Evolutionary conservation across 257 asterid genomes (phyloP), one percentile per base, ranked within the genome.

Genomic region (Salvia hispanica): DNA sequence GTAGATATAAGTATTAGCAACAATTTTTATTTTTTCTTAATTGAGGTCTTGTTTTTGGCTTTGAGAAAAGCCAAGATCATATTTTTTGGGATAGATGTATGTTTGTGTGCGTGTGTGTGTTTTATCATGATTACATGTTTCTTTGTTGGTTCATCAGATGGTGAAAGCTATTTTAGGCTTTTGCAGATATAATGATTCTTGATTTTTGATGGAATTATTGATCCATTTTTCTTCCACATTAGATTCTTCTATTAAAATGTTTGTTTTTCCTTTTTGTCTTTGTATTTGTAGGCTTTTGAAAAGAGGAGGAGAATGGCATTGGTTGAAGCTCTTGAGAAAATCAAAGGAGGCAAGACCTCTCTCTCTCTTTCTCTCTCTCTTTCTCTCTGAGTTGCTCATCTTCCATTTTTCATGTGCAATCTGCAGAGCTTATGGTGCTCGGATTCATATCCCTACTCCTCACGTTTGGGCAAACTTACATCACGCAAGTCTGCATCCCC

Each of bases 351-450:
- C 85, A 80, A 61, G 71, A 40, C 51, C 28, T n/a, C 14, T 37
- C 48, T 42, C 53, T 42, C 37, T 62, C 54, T 43, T 40, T 44
- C 55, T 16, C 51, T 60, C 65, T 40, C 37, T 60, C 37, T 16
- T 44, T 6, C 31, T 7, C 45, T 14, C 2, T 69, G 11, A 40
- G 42, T 52, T n/a, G 36, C 42, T 61, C n/a, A 66, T 43, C 40
- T 66, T 6, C 16, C 56, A 9, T 64, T 40, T 51, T 47, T 52
- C 50, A 40, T 59, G 10, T 63, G 11, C 3, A 57, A 15, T 25
- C 50, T 73, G 53, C 95, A 93, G 99, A 93, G 88, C 96, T 93
- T 79, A 93, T 93, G 99, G 84, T 90, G 79, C 72, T 93, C 67
- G 99, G 99, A 31, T 93, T 93, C 83, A 93, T 93, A 76, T 93